Evolutionary conservation across 345 rosid species (phyloP), one percentile per base, ranked within the genome.

Genomic region (Toxicodendron radicans): DNA sequence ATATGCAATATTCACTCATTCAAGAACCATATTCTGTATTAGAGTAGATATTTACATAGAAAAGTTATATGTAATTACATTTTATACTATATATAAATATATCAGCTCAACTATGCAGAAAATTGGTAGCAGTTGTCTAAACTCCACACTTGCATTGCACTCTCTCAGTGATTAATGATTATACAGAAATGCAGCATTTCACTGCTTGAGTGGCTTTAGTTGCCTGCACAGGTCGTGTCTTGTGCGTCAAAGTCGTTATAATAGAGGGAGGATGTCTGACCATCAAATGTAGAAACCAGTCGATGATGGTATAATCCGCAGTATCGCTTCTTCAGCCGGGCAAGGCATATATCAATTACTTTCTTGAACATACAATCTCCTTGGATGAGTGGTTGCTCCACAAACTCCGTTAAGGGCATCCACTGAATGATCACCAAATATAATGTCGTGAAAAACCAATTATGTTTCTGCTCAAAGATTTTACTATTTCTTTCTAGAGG

Each of bases 311-410:
- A 77, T 65, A 93, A 83, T 66, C 99, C 97, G 20, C 99, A 93
- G 69, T 91, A 95, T 33, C 77, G 84, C 64, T 86, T 91, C 24
- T 85, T 83, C 48, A 89, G 76, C 54, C 92, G 87, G 3, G 89
- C 93, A 9, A 93, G 84, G 82, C 94, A 93, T 16, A 91, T 95
- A 54, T 93, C 96, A 0, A 85, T 88, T n/a, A 95, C 84, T 80
- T 89, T 91, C 83, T 84, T 93, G 86, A 95, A 95, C 98, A 95
- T 89, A 27, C 76, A 68, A 74, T 95, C 98, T 58, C 80, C 93
- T 82, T 78, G 80, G 74, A 90, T 89, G 68, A 89, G 74, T 0
- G 97, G 98, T 75, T 91, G 98, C 85, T 91, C 87, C 60, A 95
- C 88, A 76, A 88, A 93, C 68, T 95, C 95, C 58, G 32, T 79